These are phyloP conservation scores for Phytophthora boehmeriae DNA, from an alignment of 352 stramenopile genomes.

Conservation along the genomic window DNA sequence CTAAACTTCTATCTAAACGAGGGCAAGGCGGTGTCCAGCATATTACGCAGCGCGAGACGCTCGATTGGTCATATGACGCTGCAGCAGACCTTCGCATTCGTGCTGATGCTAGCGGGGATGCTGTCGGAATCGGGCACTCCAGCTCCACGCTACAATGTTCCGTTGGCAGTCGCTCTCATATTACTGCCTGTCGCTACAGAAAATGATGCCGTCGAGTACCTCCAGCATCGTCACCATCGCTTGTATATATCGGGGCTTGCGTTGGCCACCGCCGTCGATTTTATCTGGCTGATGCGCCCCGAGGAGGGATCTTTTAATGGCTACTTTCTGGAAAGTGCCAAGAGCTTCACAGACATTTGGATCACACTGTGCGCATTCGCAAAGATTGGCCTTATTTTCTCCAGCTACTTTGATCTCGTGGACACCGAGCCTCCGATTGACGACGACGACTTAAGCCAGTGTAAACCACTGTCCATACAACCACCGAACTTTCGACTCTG, in stretches of 20 bases:
- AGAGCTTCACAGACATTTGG: slow-evolving; percentile 53
- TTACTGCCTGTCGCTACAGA: slow-evolving; percentile 34
- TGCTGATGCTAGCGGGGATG: slow-evolving; percentile 61
- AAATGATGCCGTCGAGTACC: slow-evolving; percentile 23
- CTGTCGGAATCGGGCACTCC: slow-evolving; percentile 68
- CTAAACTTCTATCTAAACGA: slow-evolving; percentile 29
- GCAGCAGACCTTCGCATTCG: slow-evolving; percentile 61
- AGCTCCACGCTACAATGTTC: slow-evolving; percentile 73
- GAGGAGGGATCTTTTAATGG: slow-evolving; percentile 68
- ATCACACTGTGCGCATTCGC: slow-evolving; percentile 56
- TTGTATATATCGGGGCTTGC: slow-evolving; percentile 59
- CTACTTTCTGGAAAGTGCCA: slow-evolving; percentile 51
- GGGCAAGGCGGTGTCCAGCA: slow-evolving; percentile 10
- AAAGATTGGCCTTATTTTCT: slow-evolving; percentile 76
- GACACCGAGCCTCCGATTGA: slow-evolving; percentile 53
- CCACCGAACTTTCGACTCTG: slow-evolving; percentile 45
- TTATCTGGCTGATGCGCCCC: slow-evolving; percentile 70
- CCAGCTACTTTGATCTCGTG: slow-evolving; percentile 69
- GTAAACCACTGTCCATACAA: slow-evolving; percentile 11
- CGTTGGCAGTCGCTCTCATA: slow-evolving; percentile 62
- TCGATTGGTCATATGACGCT: slow-evolving; percentile 50
- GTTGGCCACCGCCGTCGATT: slow-evolving; percentile 52
- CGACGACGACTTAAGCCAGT: slow-evolving; percentile 18
- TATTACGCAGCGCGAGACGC: slow-evolving; percentile 23
- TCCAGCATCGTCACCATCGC: slow-evolving; percentile 44